Percentiles rank a stretch among this genome's conserved stretches.
Evolutionary conservation across 441 rosid species (phyloP).

Genomic region (Pelargonium fulgidum): DNA sequence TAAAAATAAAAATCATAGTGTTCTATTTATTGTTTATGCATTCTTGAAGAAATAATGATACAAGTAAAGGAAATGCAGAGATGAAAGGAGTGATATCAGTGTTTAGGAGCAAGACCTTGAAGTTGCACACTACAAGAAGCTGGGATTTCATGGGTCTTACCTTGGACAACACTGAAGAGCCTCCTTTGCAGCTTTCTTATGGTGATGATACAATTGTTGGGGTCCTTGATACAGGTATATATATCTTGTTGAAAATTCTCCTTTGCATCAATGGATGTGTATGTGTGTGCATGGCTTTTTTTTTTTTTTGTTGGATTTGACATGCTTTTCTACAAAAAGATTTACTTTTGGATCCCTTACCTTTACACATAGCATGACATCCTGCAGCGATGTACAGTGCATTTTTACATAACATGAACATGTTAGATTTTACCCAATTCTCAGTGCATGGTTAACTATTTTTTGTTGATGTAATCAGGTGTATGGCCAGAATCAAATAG

Average conservation of each 20-base stretch:
- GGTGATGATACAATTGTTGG: conserved; percentile 50
- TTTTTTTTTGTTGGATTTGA: too few relatives aligned
- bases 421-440: too few relatives aligned
- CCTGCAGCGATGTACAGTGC: too few relatives aligned
- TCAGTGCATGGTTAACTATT: background rate
- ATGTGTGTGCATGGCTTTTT: too few relatives aligned
- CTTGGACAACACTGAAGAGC: conserved; percentile 17
- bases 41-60: conserved; percentile 12
- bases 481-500: conserved; percentile 69
- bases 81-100: conserved; percentile 55
- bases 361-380: too few relatives aligned
- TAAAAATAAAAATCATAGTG: too few relatives aligned
- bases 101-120: conserved; percentile 43
- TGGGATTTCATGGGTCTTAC: conserved; percentile 78
- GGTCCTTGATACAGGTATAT: conserved; percentile 49
- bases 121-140: conserved; percentile 76
- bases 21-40: too few relatives aligned
- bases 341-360: too few relatives aligned
- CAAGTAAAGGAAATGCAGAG: conserved; percentile 30
- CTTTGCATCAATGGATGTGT: too few relatives aligned
- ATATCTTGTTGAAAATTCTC: background rate
- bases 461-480: conserved; percentile 28
- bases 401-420: too few relatives aligned
- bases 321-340: too few relatives aligned
- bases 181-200: conserved; percentile 37